These are phyloP conservation scores for Cenchrus purpureus DNA, from an alignment of 176 grass and related monocot species.

Conservation along the genomic window DNA sequence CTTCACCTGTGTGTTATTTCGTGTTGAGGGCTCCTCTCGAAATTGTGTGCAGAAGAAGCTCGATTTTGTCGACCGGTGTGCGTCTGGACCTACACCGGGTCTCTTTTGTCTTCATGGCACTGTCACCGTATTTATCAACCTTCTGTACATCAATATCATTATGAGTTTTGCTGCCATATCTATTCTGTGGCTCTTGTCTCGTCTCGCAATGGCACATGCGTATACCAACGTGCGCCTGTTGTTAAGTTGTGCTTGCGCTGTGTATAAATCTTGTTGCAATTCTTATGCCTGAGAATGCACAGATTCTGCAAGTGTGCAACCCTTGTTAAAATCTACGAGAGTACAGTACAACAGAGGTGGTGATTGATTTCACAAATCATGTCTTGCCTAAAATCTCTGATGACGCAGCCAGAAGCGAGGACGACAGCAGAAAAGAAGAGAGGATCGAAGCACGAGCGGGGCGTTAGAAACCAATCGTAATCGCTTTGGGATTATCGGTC, in stretches of 20 bases:
- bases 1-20: conserved; percentile 44
- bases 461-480: no score
- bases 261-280: not conserved
- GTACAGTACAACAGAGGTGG: not conserved
- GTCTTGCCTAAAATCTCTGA: not conserved
- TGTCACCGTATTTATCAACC: conserved; percentile 45
- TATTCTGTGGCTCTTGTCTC: not conserved
- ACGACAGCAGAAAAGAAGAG: no score
- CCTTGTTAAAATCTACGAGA: not conserved
- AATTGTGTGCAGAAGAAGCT: conserved; percentile 56
- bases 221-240: not conserved
- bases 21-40: conserved; percentile 44
- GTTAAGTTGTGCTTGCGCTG: not conserved
- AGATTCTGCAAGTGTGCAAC: not conserved
- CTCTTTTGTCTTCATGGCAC: conserved; percentile 42
- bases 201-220: not conserved
- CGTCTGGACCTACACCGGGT: not conserved
- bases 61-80: conserved; percentile 56
- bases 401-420: no score
- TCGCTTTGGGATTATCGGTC: no score
- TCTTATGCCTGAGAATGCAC: not conserved
- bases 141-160: conserved; percentile 49
- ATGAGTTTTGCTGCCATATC: conserved; percentile 45
- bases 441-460: no score
- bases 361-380: not conserved